These are phyloP conservation scores for Pseudozyma thailandica DNA, from an alignment of 1,284 basidiomycete genomes.

Conservation along the genomic window DNA sequence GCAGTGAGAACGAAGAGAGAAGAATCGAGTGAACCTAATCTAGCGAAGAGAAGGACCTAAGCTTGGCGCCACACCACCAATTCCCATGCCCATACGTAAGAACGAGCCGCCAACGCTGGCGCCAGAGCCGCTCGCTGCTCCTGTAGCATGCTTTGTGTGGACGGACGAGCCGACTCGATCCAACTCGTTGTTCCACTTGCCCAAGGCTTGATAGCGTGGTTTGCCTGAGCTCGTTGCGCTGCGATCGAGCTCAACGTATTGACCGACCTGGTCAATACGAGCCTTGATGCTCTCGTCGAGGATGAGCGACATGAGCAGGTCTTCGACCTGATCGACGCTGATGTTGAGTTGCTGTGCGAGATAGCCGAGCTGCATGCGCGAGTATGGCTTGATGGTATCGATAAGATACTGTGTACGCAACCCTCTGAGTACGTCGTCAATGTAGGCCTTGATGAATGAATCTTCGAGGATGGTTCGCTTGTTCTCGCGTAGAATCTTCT, in stretches of 20 bases:
- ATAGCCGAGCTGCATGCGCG: slow-evolving; percentile 81
- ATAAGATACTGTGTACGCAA: slow-evolving; percentile 95
- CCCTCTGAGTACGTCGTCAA: slow-evolving; percentile 91
- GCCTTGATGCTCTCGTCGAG: slow-evolving; percentile 94
- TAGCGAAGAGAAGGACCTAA: slow-evolving; percentile 31
- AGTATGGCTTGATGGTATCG: slow-evolving; percentile 97
- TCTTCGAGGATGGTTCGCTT: slow-evolving; percentile 94
- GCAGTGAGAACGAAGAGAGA: background rate
- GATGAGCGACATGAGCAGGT: slow-evolving; percentile 90
- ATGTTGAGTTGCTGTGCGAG: slow-evolving; percentile 86
- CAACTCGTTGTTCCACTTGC: slow-evolving; percentile 79
- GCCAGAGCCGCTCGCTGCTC: slow-evolving; percentile 34
- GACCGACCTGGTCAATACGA: slow-evolving; percentile 92
- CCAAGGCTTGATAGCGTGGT: slow-evolving; percentile 82
- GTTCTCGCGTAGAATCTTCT: slow-evolving; percentile 92
- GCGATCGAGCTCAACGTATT: slow-evolving; percentile 85
- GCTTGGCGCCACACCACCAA: slow-evolving; percentile 16
- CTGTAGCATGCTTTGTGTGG: slow-evolving; percentile 33
- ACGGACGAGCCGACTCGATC: slow-evolving; percentile 33
- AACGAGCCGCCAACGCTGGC: slow-evolving; percentile 22
- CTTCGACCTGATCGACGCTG: slow-evolving; percentile 85
- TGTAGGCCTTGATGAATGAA: slow-evolving; percentile 88
- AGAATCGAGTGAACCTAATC: background rate
- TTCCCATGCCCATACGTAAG: slow-evolving; percentile 39
- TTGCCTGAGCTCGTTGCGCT: slow-evolving; percentile 78